A percentile compares a stretch with the other conserved stretches of the same genome.
phyloP scores from a whole-genome alignment of 176 grass and related monocot genomes.

The Avena eriantha region DNA sequence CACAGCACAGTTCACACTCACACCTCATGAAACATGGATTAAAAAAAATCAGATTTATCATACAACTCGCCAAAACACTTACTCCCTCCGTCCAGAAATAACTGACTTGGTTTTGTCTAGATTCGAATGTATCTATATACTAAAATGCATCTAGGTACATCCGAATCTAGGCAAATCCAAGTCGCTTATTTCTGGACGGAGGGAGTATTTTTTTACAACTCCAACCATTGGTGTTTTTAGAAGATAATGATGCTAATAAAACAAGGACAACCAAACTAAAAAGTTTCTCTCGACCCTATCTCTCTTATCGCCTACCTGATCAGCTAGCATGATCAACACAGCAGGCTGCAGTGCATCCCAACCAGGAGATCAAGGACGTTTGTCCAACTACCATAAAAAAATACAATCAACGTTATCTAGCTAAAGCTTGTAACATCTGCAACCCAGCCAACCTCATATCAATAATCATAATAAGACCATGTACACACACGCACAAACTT shows the following conservation, averaged over 20 bases:
- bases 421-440: slow-evolving; percentile 12
- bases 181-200: too few species aligned
- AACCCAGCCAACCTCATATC: background rate
- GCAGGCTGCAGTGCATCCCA: background rate
- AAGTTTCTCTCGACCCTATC: too few species aligned
- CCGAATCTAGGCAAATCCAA: too few species aligned
- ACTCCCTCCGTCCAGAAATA: too few species aligned
- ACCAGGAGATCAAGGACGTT: slow-evolving; percentile 7
- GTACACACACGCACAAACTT: background rate
- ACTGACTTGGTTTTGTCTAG: too few species aligned
- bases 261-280: too few species aligned
- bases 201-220: too few species aligned
- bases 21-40: background rate
- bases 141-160: too few species aligned
- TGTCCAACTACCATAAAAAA: slow-evolving; percentile 6
- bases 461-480: background rate
- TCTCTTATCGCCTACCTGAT: too few species aligned
- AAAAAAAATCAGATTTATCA: background rate
- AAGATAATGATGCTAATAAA: too few species aligned
- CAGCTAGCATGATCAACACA: background rate
- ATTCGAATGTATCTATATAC: too few species aligned
- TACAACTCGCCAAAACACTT: background rate
- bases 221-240: too few species aligned
- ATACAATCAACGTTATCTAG: background rate
- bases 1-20: slow-evolving; percentile 11